Evolutionary conservation across 108 stramenopile species (phyloP).

Genomic region (Bacterosira constricta): DNA sequence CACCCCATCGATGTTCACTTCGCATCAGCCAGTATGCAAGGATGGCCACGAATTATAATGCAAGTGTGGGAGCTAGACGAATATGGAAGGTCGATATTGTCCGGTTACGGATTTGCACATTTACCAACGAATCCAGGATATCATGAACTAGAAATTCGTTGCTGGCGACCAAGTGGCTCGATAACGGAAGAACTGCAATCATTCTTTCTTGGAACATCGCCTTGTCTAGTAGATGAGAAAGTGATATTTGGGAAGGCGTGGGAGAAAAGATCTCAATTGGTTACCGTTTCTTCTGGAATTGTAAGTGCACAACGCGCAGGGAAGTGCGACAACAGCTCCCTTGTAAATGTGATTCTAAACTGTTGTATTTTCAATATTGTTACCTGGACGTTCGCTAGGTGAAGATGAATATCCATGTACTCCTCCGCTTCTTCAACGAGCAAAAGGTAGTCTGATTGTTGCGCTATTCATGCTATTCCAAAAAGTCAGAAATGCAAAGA

Average conservation of each 20-base stretch:
- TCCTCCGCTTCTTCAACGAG: slow-evolving; percentile 23
- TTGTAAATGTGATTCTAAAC: neutral
- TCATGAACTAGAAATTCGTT: slow-evolving; percentile 48
- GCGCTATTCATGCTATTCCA: too few relatives aligned
- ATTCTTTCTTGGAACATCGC: slow-evolving; percentile 60
- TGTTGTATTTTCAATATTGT: too few relatives aligned
- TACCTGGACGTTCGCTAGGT: slow-evolving; percentile 6
- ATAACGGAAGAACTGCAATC: slow-evolving; percentile 56
- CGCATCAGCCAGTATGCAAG: slow-evolving; percentile 56
- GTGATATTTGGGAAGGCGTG: slow-evolving; percentile 61
- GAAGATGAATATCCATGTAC: slow-evolving; percentile 6
- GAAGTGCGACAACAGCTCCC: neutral
- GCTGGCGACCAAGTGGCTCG: slow-evolving; percentile 62
- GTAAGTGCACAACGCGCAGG: slow-evolving; percentile 16
- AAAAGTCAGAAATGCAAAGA: too few relatives aligned
- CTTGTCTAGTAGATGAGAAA: slow-evolving; percentile 51
- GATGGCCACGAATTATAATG: slow-evolving; percentile 64
- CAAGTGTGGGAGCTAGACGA: slow-evolving; percentile 70
- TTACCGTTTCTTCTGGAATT: slow-evolving; percentile 52
- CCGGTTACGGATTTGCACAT: slow-evolving; percentile 66
- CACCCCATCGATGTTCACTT: slow-evolving; percentile 78
- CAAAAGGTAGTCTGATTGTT: slow-evolving; percentile 15
- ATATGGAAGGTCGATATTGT: slow-evolving; percentile 54
- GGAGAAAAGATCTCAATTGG: slow-evolving; percentile 54
- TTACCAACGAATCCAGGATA: slow-evolving; percentile 59